Evolutionary conservation across 306 rosid species (phyloP).

Genomic region (Cyclanthera cordifolia): DNA sequence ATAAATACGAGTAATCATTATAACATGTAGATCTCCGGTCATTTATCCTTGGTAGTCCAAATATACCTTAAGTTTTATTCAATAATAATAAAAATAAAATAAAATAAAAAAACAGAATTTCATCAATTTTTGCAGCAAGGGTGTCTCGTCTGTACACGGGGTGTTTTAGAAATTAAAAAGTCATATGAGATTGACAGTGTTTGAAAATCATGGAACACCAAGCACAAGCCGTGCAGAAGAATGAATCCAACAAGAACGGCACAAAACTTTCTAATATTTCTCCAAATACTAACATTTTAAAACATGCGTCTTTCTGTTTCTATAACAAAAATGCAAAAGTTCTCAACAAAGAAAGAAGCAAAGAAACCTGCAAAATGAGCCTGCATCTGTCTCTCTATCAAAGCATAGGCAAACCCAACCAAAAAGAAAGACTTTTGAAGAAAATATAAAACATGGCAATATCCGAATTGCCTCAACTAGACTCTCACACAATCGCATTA

Average conservation of each 20-base stretch:
- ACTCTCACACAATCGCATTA: slow-evolving; percentile 57
- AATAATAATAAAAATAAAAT: too few relatives aligned
- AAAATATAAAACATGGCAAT: neutral
- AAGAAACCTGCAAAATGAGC: neutral
- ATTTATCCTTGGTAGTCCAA: too few relatives aligned
- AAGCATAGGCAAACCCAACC: neutral
- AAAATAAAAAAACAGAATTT: too few relatives aligned
- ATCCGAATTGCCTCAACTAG: neutral
- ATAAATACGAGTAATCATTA: too few relatives aligned
- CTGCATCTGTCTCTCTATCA: neutral
- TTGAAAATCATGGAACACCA: too few relatives aligned
- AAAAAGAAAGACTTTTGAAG: neutral
- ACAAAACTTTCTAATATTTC: neutral
- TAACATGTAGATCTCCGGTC: too few relatives aligned
- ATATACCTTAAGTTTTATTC: too few relatives aligned
- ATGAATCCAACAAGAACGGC: neutral
- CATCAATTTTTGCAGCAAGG: too few relatives aligned
- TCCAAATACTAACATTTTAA: neutral
- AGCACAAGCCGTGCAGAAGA: too few relatives aligned
- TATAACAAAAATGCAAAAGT: neutral
- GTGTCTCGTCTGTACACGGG: too few relatives aligned
- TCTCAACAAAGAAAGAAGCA: neutral
- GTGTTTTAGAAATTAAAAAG: too few relatives aligned
- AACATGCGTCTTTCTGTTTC: neutral
- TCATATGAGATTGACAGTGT: too few relatives aligned